Evolutionary conservation across 2,329 filamentous ascomycete species (phyloP), one percentile per base, ranked within the genome.

Genomic region (Botrytis hyacinthi): DNA sequence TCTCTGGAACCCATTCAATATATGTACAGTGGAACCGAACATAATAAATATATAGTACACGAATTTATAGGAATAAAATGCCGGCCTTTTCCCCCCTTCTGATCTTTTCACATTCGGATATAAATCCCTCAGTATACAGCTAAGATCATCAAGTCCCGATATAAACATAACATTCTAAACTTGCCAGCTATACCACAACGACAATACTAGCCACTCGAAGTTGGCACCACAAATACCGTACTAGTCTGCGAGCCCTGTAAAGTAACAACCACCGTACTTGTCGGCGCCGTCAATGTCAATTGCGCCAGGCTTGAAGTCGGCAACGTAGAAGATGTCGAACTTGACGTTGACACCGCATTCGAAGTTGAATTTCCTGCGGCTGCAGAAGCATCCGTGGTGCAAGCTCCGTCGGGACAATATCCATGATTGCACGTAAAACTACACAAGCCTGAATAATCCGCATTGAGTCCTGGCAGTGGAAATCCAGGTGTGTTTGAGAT

Each of bases 391-490:
- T 59, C 18, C 2, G 70, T 72, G 1, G 62, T 72, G 20, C 72
- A 73, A 26, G 66, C 72, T 3, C 44, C 67, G 3, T 40, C 35
- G 4, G 72, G 72, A 66, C 72, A 73, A 74, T 86, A 86, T 0
- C 84, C 84, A 76, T 85, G 83, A 73, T 82, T 83, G 60, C 84
- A 86, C 8, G 83, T 81, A 75, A 82, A 87, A 73, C 82, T 84
- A 74, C 85, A 86, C 12, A 87, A 80, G 0, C 84, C 84, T 42
- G 81, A 75, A 75, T 86, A 87, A 5, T 80, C 78, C 1, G 82
- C 80, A 46, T 79, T 78, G 40, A 81, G 75, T 1, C 81, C 82
- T 0, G 79, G 73, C 0, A 81, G 68, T 4, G 83, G 83, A 48
- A 81, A 83, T 0, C 83, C 83, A 7, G 79, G 67, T 0, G 77